Percentiles rank a stretch among this genome's conserved stretches.
These are phyloP conservation scores for Ogataea wickerhamii DNA, from an alignment of 805 yeast species.

Conservation along the genomic window DNA sequence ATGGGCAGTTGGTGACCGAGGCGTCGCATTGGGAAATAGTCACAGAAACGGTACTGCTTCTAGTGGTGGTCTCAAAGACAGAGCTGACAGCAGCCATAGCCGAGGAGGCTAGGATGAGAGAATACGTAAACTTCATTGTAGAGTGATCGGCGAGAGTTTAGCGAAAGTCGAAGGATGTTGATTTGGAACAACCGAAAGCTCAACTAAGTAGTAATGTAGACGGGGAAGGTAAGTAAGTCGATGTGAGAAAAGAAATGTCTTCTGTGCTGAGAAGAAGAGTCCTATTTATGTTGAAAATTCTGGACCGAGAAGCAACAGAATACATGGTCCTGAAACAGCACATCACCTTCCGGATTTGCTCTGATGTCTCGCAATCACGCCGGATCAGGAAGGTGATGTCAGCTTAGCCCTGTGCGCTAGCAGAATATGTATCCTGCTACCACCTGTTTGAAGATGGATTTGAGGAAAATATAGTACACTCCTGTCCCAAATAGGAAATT, in stretches of 20 bases:
- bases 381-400: neutral
- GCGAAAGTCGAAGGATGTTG: too few relatives aligned
- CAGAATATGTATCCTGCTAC: neutral
- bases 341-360: neutral
- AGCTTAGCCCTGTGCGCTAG: neutral
- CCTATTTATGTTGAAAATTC: neutral
- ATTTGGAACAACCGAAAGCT: too few relatives aligned
- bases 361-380: neutral
- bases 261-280: too few relatives aligned
- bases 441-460: neutral
- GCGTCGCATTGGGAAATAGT: constrained; percentile 38
- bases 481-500: neutral
- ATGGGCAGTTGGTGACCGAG: constrained; percentile 34
- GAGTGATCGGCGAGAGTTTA: too few relatives aligned
- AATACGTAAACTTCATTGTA: constrained; percentile 44
- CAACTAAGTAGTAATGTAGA: neutral
- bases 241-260: neutral
- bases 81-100: constrained; percentile 34
- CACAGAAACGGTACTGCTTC: constrained; percentile 34
- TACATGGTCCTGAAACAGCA: constrained; percentile 1
- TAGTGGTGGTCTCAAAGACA: constrained; percentile 28
- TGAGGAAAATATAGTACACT: neutral
- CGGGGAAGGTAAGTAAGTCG: neutral
- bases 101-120: constrained; percentile 30
- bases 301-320: neutral